Evolutionary conservation across 352 stramenopile species (phyloP).

Genomic region (Globisporangium nodosum): DNA sequence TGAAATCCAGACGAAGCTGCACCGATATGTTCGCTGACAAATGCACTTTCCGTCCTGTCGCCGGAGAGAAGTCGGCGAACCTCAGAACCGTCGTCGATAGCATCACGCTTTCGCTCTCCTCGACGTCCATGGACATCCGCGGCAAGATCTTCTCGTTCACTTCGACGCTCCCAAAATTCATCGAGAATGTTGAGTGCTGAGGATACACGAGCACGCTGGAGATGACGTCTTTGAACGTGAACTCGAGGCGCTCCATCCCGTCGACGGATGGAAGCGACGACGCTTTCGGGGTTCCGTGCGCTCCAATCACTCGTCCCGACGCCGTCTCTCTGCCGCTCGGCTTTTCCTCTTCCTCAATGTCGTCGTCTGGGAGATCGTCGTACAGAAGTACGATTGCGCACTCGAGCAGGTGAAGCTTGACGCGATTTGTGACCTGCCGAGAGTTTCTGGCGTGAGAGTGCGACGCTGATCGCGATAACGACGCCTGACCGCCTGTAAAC

Average conservation of each 20-base stretch:
- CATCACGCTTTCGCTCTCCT: constrained; percentile 53
- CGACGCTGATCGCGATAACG: constrained; percentile 5
- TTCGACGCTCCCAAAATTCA: constrained; percentile 57
- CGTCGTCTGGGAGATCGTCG: constrained; percentile 64
- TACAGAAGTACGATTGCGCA: constrained; percentile 74
- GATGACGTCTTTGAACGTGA: constrained; percentile 69
- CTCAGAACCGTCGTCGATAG: constrained; percentile 52
- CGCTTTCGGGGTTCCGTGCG: constrained; percentile 17
- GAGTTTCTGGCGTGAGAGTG: constrained; percentile 11
- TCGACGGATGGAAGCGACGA: constrained; percentile 50
- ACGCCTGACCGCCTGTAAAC: background rate
- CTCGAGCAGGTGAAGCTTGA: constrained; percentile 79
- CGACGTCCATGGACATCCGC: constrained; percentile 66
- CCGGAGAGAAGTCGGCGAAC: constrained; percentile 58
- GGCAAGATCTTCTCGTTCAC: constrained; percentile 72
- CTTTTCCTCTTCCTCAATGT: constrained; percentile 27
- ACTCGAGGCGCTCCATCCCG: constrained; percentile 59
- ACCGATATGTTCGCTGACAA: constrained; percentile 62
- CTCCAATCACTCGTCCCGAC: constrained; percentile 17
- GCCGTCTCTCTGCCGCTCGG: constrained; percentile 13
- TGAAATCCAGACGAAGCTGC: constrained; percentile 61
- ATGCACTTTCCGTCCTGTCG: constrained; percentile 51
- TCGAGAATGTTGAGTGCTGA: constrained; percentile 37
- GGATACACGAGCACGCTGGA: constrained; percentile 58
- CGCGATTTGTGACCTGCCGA: constrained; percentile 42